A percentile compares a stretch with the other conserved stretches of the same genome.
phyloP scores from a whole-genome alignment of 176 grass and related monocot species.

The Phyllostachys edulis region DNA sequence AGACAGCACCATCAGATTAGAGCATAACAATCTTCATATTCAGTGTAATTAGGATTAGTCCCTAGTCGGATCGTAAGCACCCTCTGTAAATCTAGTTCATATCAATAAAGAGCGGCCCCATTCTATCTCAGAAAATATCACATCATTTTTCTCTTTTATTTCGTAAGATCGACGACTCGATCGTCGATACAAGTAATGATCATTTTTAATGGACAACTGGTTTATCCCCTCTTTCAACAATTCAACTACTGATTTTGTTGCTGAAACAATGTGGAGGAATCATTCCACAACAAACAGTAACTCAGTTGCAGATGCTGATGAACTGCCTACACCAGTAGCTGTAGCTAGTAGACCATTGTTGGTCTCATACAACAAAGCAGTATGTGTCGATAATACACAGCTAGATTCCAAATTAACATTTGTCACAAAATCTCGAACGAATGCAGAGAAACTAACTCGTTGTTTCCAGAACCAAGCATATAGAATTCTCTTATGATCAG shows the following conservation, averaged over 20 bases:
- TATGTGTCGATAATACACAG: too few species aligned
- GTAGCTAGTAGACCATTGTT: slow-evolving; percentile 47
- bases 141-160: too few species aligned
- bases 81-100: too few species aligned
- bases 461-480: slow-evolving; percentile 42
- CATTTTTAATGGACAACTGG: slow-evolving; percentile 67
- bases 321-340: slow-evolving; percentile 73
- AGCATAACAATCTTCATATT: too few species aligned
- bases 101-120: too few species aligned
- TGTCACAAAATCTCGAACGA: slow-evolving; percentile 14
- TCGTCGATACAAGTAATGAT: too few species aligned
- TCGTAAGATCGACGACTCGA: too few species aligned
- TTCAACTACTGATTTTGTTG: slow-evolving; percentile 94
- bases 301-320: slow-evolving; percentile 57
- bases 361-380: slow-evolving; percentile 67
- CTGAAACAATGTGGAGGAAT: slow-evolving; percentile 49
- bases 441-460: slow-evolving; percentile 54
- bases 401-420: not conserved
- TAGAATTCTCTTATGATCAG: too few species aligned
- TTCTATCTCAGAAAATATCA: too few species aligned
- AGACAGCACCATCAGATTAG: too few species aligned
- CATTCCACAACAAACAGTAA: slow-evolving; percentile 1
- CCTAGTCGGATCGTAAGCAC: too few species aligned
- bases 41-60: too few species aligned
- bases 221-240: slow-evolving; percentile 86